Conservation (phyloP, 805 yeast species). For the Nakazawaea wickerhamii region DNA sequence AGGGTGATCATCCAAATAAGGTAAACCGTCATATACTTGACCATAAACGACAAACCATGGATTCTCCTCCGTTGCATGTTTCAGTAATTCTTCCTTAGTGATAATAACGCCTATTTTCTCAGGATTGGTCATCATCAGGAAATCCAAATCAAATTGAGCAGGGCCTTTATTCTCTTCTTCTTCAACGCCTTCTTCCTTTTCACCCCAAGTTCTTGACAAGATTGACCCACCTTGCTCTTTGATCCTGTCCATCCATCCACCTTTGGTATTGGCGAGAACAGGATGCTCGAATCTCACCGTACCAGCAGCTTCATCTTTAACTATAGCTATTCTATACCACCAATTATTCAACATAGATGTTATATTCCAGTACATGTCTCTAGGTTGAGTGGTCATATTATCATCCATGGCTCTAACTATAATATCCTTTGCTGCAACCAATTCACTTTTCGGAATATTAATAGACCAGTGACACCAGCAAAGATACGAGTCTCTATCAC, state of each 20-base stretch:
- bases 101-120: conserved; percentile 18
- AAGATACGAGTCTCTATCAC: conserved; percentile 26
- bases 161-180: conserved; percentile 7
- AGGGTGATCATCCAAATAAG: conserved; percentile 28
- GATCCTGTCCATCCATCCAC: conserved; percentile 34
- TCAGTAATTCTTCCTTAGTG: conserved; percentile 17
- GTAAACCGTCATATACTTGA: conserved; percentile 30
- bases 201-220: conserved; percentile 28
- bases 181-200: conserved; percentile 16
- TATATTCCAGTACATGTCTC: conserved; percentile 34
- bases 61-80: conserved; percentile 16
- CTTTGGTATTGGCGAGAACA: conserved; percentile 20
- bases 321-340: conserved; percentile 31
- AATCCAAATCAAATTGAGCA: conserved; percentile 22
- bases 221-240: conserved; percentile 27
- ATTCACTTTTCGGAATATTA: conserved; percentile 18
- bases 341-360: conserved; percentile 32
- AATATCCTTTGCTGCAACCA: conserved; percentile 23
- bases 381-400: conserved; percentile 29
- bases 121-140: conserved; percentile 24
- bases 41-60: conserved; percentile 29
- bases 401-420: conserved; percentile 32
- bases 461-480: conserved; percentile 33
- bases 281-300: conserved; percentile 24
- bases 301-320: conserved; percentile 11